Evolutionary conservation across 805 yeast genomes (phyloP), one percentile per base, ranked within the genome.

Genomic region (Sporopachydermia lactativora): DNA sequence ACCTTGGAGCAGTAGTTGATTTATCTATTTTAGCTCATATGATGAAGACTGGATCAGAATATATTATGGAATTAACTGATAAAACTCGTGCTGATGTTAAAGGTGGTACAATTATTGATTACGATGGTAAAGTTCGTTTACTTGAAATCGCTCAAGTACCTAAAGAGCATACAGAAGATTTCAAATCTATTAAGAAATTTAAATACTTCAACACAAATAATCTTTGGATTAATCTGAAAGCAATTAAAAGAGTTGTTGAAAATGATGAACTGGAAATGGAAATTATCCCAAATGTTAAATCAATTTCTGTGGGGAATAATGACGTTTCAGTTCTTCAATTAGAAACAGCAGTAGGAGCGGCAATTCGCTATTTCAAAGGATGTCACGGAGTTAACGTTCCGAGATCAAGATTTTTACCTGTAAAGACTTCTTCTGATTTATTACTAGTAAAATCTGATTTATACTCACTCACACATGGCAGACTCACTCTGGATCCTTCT

Each of bases 291-390:
- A 92, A 92, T 67, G 73, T 71, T 52, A 92, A 92, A 68, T 68
- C 92, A 40, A 77, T 92, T 57, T 71, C 76, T 41, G 71, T 72
- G 51, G 95, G 95, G 44, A 74, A 75, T 49, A 65, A 68, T 40
- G 96, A 88, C 49, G 70, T 81, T 51, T 78, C 80, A 55, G 96
- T 89, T 40, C 66, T 89, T 56, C 98, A 89, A 68, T 76, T 92
- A 58, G 98, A 92, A 70, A 92, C 98, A 39, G 98, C 98, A 18
- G 95, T 85, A 52, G 98, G 98, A 70, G 97, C 98, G 34, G 97
- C 97, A 38, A 92, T 92, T 59, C 82, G 95, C 65, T 89, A 88
- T 65, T 92, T 92, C 65, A 70, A 79, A 49, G 82, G 84, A 52
- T 96, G 96, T 19, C 95, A 85, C 55, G 98, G 98, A 65, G 94